phyloP scores from a whole-genome alignment of 768 basidiomycete species.

The Tylopilus sp. region DNA sequence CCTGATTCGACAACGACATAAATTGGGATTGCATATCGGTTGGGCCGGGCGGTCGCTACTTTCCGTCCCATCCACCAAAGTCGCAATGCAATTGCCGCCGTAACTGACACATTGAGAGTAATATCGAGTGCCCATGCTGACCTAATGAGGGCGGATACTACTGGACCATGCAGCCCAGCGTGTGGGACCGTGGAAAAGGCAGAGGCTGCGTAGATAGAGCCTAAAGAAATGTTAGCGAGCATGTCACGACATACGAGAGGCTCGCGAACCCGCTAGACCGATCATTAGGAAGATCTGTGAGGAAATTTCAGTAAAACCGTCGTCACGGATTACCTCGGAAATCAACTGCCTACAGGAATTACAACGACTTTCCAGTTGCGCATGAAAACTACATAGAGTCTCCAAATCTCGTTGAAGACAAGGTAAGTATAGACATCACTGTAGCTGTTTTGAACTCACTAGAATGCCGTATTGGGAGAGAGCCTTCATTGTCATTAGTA shows the following conservation, averaged over 20 bases:
- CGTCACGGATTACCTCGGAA: neutral
- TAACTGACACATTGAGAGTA: neutral
- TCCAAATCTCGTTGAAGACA: neutral
- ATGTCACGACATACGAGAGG: no score
- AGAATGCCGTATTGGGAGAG: neutral
- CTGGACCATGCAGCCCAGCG: neutral
- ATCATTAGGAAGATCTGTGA: neutral
- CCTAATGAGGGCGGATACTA: neutral
- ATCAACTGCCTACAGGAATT: neutral
- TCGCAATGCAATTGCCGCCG: neutral
- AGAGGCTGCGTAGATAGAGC: neutral
- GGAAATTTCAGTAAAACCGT: no score
- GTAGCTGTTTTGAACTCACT: neutral
- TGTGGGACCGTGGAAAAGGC: no score
- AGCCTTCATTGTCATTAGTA: neutral
- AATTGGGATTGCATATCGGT: neutral
- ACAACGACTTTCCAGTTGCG: neutral
- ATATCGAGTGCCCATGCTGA: neutral
- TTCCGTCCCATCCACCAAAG: neutral
- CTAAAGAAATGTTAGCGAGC: neutral
- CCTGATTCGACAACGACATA: neutral
- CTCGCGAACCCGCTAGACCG: neutral
- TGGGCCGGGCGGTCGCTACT: neutral
- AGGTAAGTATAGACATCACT: neutral
- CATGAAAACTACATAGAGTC: conserved; percentile 1